Conservation (phyloP, 176 grass and related monocot species). For the Carex littledalei region DNA sequence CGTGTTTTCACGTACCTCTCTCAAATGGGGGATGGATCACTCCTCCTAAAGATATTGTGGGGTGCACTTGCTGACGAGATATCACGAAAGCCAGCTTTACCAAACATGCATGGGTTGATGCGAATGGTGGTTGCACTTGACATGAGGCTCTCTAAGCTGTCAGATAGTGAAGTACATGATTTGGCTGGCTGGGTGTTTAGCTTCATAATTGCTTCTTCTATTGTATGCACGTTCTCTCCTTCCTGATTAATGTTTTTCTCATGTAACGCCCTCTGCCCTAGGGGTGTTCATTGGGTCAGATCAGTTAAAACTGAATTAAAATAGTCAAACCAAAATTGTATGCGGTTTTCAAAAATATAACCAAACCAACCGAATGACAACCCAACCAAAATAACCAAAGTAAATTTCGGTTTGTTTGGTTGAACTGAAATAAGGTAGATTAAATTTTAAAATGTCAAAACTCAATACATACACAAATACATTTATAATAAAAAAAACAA, state of each 20-base stretch:
- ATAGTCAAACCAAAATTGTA: too few relatives aligned
- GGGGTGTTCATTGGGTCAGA: too few relatives aligned
- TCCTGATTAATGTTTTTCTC: slow-evolving; percentile 11
- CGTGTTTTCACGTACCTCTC: slow-evolving; percentile 47
- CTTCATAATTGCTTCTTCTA: slow-evolving; percentile 64
- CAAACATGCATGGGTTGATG: slow-evolving; percentile 64
- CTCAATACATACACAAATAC: too few relatives aligned
- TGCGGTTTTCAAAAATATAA: too few relatives aligned
- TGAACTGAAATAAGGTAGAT: too few relatives aligned
- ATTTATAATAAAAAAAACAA: too few relatives aligned
- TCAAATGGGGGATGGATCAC: slow-evolving; percentile 72
- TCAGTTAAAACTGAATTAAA: too few relatives aligned
- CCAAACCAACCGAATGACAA: too few relatives aligned
- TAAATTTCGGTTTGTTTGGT: too few relatives aligned
- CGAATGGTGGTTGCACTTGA: slow-evolving; percentile 68
- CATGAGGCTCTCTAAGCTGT: slow-evolving; percentile 46
- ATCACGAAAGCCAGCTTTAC: slow-evolving; percentile 38
- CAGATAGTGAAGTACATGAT: slow-evolving; percentile 42
- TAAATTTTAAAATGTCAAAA: too few relatives aligned
- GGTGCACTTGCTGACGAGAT: slow-evolving; percentile 51
- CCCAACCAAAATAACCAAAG: too few relatives aligned
- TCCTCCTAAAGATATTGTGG: slow-evolving; percentile 74
- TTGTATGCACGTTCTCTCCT: slow-evolving; percentile 46
- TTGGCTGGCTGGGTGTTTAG: slow-evolving; percentile 40
- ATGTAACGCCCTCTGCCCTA: background rate